A percentile compares a stretch with the other conserved stretches of the same genome.
These are phyloP conservation scores for Luffa acutangula DNA, from an alignment of 306 rosid species.

Conservation along the genomic window DNA sequence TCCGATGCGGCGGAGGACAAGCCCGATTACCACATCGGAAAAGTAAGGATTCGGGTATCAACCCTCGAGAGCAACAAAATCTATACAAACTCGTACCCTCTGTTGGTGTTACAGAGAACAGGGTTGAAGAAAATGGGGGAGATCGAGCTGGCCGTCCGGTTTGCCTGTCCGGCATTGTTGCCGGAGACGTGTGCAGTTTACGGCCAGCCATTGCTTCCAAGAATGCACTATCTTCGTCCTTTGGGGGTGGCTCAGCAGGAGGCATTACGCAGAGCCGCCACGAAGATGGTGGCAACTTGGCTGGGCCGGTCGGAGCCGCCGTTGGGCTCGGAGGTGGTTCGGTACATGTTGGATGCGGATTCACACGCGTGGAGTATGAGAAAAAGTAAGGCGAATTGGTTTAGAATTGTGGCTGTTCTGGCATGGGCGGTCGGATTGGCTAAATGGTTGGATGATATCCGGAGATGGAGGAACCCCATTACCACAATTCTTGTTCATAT, in stretches of 20 bases:
- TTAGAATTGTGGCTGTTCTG: slow-evolving; percentile 72
- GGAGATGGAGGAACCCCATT: slow-evolving; percentile 71
- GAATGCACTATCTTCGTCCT: slow-evolving; percentile 85
- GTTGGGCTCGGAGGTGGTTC: slow-evolving; percentile 71
- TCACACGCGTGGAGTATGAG: slow-evolving; percentile 96
- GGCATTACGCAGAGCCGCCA: slow-evolving; percentile 72
- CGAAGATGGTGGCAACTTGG: slow-evolving; percentile 78
- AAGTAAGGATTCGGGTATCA: slow-evolving; percentile 76
- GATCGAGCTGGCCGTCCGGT: slow-evolving; percentile 74
- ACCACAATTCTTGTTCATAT: slow-evolving; percentile 75
- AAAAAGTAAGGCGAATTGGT: slow-evolving; percentile 87
- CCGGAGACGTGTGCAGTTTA: slow-evolving; percentile 70
- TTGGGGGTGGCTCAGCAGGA: slow-evolving; percentile 84
- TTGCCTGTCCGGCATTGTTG: slow-evolving; percentile 56
- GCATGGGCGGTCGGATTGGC: slow-evolving; percentile 86
- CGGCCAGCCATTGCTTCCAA: slow-evolving; percentile 74
- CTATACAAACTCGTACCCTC: slow-evolving; percentile 66
- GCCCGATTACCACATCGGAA: slow-evolving; percentile 43
- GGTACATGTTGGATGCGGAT: slow-evolving; percentile 86
- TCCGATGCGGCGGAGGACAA: slow-evolving; percentile 20
- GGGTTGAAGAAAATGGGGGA: slow-evolving; percentile 92
- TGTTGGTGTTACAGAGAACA: slow-evolving; percentile 34
- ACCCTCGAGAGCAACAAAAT: slow-evolving; percentile 76
- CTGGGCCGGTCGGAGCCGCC: slow-evolving; percentile 74
- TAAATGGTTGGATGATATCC: slow-evolving; percentile 70